Percentiles rank a stretch among this genome's conserved stretches.
Evolutionary conservation across 768 basidiomycete species (phyloP).

Genomic region (Boletus rubroflammeus): DNA sequence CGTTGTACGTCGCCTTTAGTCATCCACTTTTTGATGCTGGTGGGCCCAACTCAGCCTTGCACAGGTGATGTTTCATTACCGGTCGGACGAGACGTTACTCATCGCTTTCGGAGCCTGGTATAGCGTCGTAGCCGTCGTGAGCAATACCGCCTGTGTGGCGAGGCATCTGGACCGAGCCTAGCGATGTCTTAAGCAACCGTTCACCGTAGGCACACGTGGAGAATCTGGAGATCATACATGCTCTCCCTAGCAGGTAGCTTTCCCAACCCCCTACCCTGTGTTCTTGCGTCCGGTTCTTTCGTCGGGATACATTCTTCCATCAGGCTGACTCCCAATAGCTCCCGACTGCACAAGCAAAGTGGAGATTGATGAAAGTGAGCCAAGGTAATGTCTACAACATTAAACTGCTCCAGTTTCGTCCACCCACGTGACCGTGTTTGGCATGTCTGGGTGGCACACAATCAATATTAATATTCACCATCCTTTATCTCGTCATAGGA

Average conservation of each 20-base stretch:
- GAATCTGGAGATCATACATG: slow-evolving; percentile 16
- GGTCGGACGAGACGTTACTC: slow-evolving; percentile 18
- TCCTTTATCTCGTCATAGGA: no score
- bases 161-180: slow-evolving; percentile 23
- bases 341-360: neutral
- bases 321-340: neutral
- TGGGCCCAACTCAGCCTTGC: neutral
- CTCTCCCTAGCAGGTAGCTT: neutral
- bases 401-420: no score
- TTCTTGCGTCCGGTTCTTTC: neutral
- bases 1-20: slow-evolving; percentile 14
- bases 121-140: slow-evolving; percentile 22
- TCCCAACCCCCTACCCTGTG: neutral
- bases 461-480: no score
- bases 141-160: slow-evolving; percentile 26
- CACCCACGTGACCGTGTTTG: no score
- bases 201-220: neutral
- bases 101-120: slow-evolving; percentile 23
- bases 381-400: no score
- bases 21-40: slow-evolving; percentile 24
- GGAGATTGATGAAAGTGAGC: neutral
- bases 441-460: no score
- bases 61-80: slow-evolving; percentile 18
- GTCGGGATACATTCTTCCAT: neutral
- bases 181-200: slow-evolving; percentile 4